These are phyloP conservation scores for Senna tora DNA, from an alignment of 306 rosid genomes.

Conservation along the genomic window DNA sequence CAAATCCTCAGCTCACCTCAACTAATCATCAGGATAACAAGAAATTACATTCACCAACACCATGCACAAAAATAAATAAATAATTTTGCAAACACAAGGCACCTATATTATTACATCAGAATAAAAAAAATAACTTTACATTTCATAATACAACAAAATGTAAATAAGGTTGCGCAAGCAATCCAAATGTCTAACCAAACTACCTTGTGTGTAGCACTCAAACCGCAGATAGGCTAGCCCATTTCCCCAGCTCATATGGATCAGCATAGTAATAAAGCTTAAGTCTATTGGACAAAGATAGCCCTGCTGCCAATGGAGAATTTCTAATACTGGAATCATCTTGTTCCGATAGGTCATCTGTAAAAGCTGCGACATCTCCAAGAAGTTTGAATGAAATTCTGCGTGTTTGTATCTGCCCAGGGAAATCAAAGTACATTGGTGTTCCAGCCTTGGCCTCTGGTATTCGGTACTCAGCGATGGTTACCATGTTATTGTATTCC, in stretches of 20 bases:
- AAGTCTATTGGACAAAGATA: slow-evolving; percentile 76
- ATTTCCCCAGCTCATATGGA: slow-evolving; percentile 30
- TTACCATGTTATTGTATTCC: slow-evolving; percentile 69
- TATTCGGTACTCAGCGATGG: slow-evolving; percentile 81
- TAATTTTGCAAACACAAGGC: slow-evolving; percentile 32
- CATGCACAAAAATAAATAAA: not conserved
- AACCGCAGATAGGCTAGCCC: slow-evolving; percentile 93
- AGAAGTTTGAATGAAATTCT: slow-evolving; percentile 75
- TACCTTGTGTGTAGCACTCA: slow-evolving; percentile 37
- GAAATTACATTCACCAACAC: not conserved
- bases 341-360: slow-evolving; percentile 82
- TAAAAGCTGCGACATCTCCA: slow-evolving; percentile 85
- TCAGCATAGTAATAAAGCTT: slow-evolving; percentile 19
- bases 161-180: slow-evolving; percentile 38
- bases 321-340: slow-evolving; percentile 62
- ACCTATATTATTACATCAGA: slow-evolving; percentile 45
- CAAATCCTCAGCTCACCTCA: slow-evolving; percentile 32
- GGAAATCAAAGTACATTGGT: slow-evolving; percentile 91
- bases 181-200: slow-evolving; percentile 37
- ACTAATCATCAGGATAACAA: not conserved
- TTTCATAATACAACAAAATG: slow-evolving; percentile 45
- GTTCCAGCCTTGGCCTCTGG: slow-evolving; percentile 93
- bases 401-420: slow-evolving; percentile 66
- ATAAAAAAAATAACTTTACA: slow-evolving; percentile 58
- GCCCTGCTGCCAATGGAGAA: slow-evolving; percentile 63